Base-by-base conservation (phyloP, 768 basidiomycete species). In the Podaxis sp. region DNA sequence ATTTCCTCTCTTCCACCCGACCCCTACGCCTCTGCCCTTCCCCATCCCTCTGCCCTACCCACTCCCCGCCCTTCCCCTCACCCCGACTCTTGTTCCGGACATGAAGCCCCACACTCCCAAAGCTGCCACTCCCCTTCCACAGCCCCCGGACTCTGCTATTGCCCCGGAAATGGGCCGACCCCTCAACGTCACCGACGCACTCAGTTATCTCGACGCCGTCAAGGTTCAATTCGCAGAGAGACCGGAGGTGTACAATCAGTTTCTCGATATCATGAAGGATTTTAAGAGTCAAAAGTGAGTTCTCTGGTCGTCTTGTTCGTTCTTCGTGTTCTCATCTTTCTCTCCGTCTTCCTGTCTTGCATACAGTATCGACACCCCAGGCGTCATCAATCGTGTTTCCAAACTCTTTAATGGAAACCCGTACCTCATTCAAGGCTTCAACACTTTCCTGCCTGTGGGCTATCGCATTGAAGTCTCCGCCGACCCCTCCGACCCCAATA, bases 251-350 rank as follows among this genome's bases (percentile, higher is more conserved):
- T 97, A 97, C 80, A 96, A 97, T 72, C 83, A 89, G 65, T 94
- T 95, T 70, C 74, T 95, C 73, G 93, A 96, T 72, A 95, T 97
- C 70, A 97, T 97, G 97, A 98, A 98, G 79, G 95, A 98, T 72
- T 99, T 99, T 74, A 99, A 99, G 78, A 93, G 93, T 68, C 93
- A 96, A 76, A 79, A 77, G 91, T 94, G 73, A 77, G 92, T 67
- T 27, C 61, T 40, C 40, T 63, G 46, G 50, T 51, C 51, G 64
- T 51, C 27, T 50, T 63, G 51, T 58, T 64, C 62, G 37, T 61
- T 55, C 53, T 65, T 62, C 61, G 51, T 66, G n/a, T 37, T 63
- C 63, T 32, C 56, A 46, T 54, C 67, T 42, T 62, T 50, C 51
- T 16, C 23, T 38, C 14, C 27, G 14, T 32, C 57, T 42, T 4